A percentile compares a stretch with the other conserved stretches of the same genome.
These are phyloP conservation scores for Rosa multiflora DNA, from an alignment of 306 rosid genomes.

Conservation along the genomic window DNA sequence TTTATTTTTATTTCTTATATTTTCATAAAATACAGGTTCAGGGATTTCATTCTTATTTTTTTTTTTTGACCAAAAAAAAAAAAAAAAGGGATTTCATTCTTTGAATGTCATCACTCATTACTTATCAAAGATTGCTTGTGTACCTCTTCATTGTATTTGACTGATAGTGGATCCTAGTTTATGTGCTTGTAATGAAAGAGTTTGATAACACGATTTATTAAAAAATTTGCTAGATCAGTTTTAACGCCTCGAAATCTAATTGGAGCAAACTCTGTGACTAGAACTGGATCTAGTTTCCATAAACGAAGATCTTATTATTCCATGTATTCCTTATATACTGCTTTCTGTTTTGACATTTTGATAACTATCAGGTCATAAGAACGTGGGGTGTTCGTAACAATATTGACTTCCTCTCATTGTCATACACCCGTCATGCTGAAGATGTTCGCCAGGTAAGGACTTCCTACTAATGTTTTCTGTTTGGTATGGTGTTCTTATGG, in stretches of 20 bases:
- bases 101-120: conserved; percentile 6
- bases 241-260: neutral
- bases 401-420: conserved; percentile 88
- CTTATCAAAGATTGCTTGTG: neutral
- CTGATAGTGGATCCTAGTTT: neutral
- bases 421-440: conserved; percentile 78
- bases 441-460: conserved; percentile 76
- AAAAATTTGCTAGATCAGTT: neutral
- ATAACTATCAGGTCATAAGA: conserved; percentile 62
- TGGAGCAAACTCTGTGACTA: conserved; percentile 8
- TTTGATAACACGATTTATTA: neutral
- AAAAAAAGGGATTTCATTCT: conserved; percentile 1
- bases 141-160: neutral
- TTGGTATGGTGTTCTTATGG: neutral
- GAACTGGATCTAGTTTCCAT: neutral
- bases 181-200: neutral
- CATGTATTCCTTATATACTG: neutral
- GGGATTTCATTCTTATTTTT: neutral
- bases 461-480: conserved; percentile 18
- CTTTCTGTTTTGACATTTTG: neutral
- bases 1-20: neutral
- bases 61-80: too few species aligned
- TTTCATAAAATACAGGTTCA: neutral
- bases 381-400: conserved; percentile 86
- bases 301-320: neutral